Evolutionary conservation across 2,329 filamentous ascomycete species (phyloP), one percentile per base, ranked within the genome.

Genomic region (Exutisphaerella laricina): DNA sequence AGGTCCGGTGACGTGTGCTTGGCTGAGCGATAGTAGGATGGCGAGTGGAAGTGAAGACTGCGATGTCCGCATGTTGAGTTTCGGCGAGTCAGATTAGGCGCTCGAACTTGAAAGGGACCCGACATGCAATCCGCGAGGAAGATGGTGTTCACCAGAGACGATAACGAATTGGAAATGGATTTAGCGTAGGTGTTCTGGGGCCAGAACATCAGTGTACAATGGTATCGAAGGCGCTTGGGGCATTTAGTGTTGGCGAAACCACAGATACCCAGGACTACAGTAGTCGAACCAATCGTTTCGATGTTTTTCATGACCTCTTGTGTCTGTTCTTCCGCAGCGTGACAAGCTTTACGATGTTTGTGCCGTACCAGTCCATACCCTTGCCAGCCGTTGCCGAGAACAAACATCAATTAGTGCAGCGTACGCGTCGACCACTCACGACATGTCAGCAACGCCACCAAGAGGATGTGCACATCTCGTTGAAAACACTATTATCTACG

Each of bases 1-100:
- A 1, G 90, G 88, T 0, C 89, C 92, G 0, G 88, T 97, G 3
- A 97, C 89, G 3, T 97, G 90, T 61, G 84, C 97, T 28, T 89
- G 86, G 1, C 71, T 98, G 5, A 94, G 88, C 57, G 92, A 97
- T 61, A 86, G 83, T 56, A 78, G 86, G 29, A 84, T 98, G 72
- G 86, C 88, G 21, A 94, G 85, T 56, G 92, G 89, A 4, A 88
- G 90, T 58, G 92, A 97, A 65, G 92, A 98, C 62, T 87, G 87
- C 51, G 88, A 94, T 57, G 86, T 96, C 23, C 74, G 89, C 39
- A 74, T 98, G 58, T 49, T 65, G 32, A 58, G 57, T 39, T 66
- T 65, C 49, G 59, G 58, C 2, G 53, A 54, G 20, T 23, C 21
- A 23, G 45, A 50, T 14, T 45, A 48, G 30, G 43, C 38, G 29